Evolutionary conservation across 2,329 filamentous ascomycete genomes (phyloP).

Genomic region (Arachnomyces sp.): DNA sequence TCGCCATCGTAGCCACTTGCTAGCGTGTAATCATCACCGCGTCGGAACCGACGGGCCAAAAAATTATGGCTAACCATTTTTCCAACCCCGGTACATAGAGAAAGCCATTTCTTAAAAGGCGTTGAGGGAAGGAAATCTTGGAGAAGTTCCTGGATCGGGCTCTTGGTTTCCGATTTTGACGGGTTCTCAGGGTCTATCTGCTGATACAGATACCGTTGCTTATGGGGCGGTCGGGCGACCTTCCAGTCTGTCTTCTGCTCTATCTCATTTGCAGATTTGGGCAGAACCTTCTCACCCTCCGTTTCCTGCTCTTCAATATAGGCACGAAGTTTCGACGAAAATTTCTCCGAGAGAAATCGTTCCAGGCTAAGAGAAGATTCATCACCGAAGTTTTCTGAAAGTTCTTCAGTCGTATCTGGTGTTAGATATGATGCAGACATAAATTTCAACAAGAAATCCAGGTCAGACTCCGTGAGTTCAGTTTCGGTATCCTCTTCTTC

Average conservation of each 20-base stretch:
- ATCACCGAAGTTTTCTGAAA: constrained; percentile 70
- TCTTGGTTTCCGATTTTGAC: constrained; percentile 35
- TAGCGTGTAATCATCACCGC: constrained; percentile 82
- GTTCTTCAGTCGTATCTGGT: constrained; percentile 78
- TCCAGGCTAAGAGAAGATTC: constrained; percentile 77
- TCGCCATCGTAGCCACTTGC: constrained; percentile 70
- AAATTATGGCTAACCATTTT: constrained; percentile 63
- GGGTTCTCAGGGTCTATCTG: constrained; percentile 39
- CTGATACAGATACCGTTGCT: constrained; percentile 84
- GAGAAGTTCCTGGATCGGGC: constrained; percentile 64
- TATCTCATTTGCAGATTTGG: constrained; percentile 43
- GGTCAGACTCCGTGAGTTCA: constrained; percentile 65
- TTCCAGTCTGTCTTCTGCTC: constrained; percentile 57
- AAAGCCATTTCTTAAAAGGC: constrained; percentile 84
- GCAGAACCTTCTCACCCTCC: constrained; percentile 31
- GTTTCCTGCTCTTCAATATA: constrained; percentile 62
- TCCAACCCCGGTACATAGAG: constrained; percentile 65
- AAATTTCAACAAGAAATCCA: constrained; percentile 85
- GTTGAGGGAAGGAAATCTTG: constrained; percentile 74
- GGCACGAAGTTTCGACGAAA: constrained; percentile 59
- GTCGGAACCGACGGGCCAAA: constrained; percentile 77
- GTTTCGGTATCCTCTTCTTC: constrained; percentile 44
- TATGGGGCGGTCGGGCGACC: constrained; percentile 82
- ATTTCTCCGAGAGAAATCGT: constrained; percentile 69
- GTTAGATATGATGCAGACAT: constrained; percentile 85